Evolutionary conservation across 768 basidiomycete genomes (phyloP), one percentile per base, ranked within the genome.

Genomic region (Lactarius tabidus): DNA sequence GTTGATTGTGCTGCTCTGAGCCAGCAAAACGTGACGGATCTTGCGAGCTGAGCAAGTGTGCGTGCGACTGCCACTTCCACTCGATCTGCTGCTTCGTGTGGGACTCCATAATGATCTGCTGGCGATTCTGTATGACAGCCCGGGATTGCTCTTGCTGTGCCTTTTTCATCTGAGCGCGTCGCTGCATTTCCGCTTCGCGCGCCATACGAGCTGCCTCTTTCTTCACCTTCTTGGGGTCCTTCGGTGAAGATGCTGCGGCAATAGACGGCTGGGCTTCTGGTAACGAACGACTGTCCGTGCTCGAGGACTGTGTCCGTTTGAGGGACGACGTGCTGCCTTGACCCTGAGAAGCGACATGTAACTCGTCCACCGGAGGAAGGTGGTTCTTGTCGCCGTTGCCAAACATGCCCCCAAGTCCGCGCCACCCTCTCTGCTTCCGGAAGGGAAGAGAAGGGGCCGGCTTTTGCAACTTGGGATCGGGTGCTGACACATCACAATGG

Each of bases 71-170:
- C 59, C 68, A 78, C 63, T 79, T 80, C 89, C 88, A 91, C 71
- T 89, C 88, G 38, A 89, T 72, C 65, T 89, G 84, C 62, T 80
- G 77, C 69, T 76, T 79, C 53, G 74, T 76, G 35, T 79, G 75
- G 20, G 73, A 81, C 69, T 85, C 82, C 72, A 84, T 84, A 71
- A 90, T 79, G 75, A 93, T 81, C 69, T 88, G 85, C 65, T 84
- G 87, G 68, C 92, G 89, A 79, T 95, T 96, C 72, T 88, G 84
- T 87, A 95, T 90, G 76, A 96, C 94, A 52, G 92, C 93, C 61
- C 94, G 85, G 20, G 94, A 91, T 75, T 94, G 90, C 71, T 97
- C 95, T 70, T 87, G 85, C 67, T 91, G 86, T 72, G 79, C 86
- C 71, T 85, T 86, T 74, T 88, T 85, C 20, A 83, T 85, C 67